Conservation (phyloP, 2,329 filamentous ascomycete genomes). For the Calcarisporium arbuscula region DNA sequence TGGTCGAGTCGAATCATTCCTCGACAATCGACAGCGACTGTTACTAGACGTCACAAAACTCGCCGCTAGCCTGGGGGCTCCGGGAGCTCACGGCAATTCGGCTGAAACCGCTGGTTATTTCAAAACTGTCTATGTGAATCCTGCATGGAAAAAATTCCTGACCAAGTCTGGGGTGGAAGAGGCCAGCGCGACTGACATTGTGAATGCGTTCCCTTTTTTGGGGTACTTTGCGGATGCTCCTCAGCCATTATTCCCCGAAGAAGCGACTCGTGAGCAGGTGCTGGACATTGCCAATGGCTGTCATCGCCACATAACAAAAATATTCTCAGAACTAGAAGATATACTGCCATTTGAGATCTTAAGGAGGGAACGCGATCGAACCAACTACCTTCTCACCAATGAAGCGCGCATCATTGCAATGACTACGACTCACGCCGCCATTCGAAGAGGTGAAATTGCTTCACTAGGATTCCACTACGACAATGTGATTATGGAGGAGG, state of each 20-base stretch:
- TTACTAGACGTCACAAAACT: conserved; percentile 80
- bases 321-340: conserved; percentile 88
- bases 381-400: conserved; percentile 90
- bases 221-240: conserved; percentile 81
- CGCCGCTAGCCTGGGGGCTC: conserved; percentile 75
- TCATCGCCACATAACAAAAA: conserved; percentile 79
- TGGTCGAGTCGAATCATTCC: conserved; percentile 89
- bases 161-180: conserved; percentile 47
- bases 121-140: conserved; percentile 83
- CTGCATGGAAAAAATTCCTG: conserved; percentile 82
- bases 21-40: conserved; percentile 76
- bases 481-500: conserved; percentile 97
- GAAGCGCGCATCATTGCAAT: conserved; percentile 98
- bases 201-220: conserved; percentile 79
- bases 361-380: conserved; percentile 80
- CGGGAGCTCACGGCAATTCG: conserved; percentile 91
- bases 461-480: conserved; percentile 93
- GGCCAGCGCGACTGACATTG: conserved; percentile 53
- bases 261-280: conserved; percentile 57
- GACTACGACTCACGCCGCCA: conserved; percentile 97
- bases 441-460: conserved; percentile 85
- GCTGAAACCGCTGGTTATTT: conserved; percentile 98
- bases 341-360: conserved; percentile 94
- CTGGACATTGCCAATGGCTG: conserved; percentile 78
- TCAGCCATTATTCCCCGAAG: conserved; percentile 71